Conservation (phyloP, 306 rosid genomes). For the Arachis hypogaea region DNA sequence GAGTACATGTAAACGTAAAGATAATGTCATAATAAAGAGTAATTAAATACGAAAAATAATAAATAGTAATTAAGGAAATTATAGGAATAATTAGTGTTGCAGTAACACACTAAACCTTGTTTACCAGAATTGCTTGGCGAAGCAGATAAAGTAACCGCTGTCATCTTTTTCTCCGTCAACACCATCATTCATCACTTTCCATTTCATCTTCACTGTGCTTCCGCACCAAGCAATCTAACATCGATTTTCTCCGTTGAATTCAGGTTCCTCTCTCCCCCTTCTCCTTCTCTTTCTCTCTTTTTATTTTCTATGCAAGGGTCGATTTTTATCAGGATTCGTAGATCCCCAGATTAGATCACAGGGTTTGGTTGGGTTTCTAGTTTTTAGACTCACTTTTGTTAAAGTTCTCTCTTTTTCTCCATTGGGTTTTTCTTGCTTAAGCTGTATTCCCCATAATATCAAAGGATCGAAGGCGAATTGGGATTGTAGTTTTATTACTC, state of each 20-base stretch:
- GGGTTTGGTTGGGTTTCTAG: neutral
- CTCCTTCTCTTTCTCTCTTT: neutral
- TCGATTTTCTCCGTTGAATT: conserved; percentile 1
- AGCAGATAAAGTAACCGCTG: neutral
- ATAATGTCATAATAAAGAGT: no score
- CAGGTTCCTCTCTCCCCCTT: conserved; percentile 22
- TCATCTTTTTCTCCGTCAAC: neutral
- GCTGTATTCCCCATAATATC: neutral
- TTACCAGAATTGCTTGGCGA: neutral
- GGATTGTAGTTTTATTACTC: neutral
- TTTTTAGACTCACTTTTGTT: neutral
- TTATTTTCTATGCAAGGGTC: conserved; percentile 3
- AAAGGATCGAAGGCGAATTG: neutral
- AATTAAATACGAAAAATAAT: no score
- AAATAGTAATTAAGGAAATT: no score
- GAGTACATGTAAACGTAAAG: no score
- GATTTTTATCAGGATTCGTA: conserved; percentile 18
- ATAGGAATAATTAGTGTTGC: no score
- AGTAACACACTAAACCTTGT: neutral
- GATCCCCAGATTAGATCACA: conserved; percentile 28
- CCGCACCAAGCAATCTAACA: conserved; percentile 29
- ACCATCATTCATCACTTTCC: neutral
- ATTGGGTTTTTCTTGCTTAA: neutral
- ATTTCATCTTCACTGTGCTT: conserved; percentile 1
- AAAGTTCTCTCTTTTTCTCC: neutral